Evolutionary conservation across 1,139 yeast genomes (phyloP).

Genomic region (Debaryomyces fabryi): DNA sequence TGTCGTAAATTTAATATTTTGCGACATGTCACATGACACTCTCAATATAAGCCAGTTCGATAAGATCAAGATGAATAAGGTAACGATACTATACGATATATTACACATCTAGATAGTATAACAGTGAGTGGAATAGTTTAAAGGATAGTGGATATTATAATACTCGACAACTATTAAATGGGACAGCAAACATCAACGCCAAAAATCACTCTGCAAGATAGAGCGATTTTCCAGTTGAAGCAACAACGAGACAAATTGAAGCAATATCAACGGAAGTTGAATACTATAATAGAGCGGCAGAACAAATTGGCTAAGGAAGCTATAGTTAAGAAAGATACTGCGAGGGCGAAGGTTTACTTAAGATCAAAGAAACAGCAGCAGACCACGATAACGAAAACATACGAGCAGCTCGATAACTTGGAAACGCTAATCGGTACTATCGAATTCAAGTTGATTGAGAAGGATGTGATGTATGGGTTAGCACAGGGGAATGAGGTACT

Average conservation of each 20-base stretch:
- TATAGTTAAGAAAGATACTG: constrained; percentile 53
- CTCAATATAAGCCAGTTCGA: background rate
- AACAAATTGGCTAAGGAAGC: constrained; percentile 60
- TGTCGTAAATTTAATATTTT: background rate
- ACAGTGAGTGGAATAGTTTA: background rate
- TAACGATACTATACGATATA: background rate
- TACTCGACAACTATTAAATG: constrained; percentile 24
- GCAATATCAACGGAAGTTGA: constrained; percentile 69
- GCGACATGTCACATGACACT: background rate
- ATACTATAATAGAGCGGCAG: constrained; percentile 58
- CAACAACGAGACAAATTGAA: constrained; percentile 83
- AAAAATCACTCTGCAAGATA: constrained; percentile 78
- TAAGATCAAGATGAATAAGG: background rate
- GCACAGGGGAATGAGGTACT: constrained; percentile 79
- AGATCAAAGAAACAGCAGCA: constrained; percentile 83
- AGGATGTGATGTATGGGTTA: constrained; percentile 79
- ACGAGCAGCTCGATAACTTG: constrained; percentile 74
- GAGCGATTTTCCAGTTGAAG: constrained; percentile 82
- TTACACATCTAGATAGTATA: background rate
- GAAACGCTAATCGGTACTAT: constrained; percentile 75
- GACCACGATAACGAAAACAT: constrained; percentile 65
- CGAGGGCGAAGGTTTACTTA: constrained; percentile 69
- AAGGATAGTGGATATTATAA: background rate
- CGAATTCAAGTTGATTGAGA: constrained; percentile 87
- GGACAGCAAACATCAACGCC: constrained; percentile 52